Base-by-base conservation (phyloP, 2,329 filamentous ascomycete species). In the Beauveria australis region DNA sequence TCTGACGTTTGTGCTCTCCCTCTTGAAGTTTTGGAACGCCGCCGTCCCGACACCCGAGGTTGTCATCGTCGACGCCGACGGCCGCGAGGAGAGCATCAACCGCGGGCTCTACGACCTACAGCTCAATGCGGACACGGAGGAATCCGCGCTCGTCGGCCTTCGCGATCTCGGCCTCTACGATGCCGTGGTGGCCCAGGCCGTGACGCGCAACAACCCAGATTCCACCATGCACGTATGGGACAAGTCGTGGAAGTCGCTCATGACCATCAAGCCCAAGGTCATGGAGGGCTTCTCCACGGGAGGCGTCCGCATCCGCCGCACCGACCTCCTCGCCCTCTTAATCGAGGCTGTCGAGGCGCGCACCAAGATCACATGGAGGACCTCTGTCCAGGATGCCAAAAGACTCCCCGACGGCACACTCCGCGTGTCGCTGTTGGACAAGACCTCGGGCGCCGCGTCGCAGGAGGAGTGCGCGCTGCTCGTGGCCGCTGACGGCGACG, bases 401-500 rank as follows among this genome's bases (percentile, higher is more conserved):
- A 43, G 56, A 4, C 56, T 56, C 1, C 41, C 51, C 16, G 52
- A 60, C 46, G 61, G 61, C 33, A 47, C 33, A 8, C 19, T 62
- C 14, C 51, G 51, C 22, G 61, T 62, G 9, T 55, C 55, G 12
- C 52, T 62, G 10, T 24, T 30, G 10, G 47, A 52, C 33, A 26
- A 52, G 53, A 24, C 18, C 10, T 30, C 19, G 19, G 49, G 53
- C 40, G 26, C 53, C 26, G 28, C 26, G 8, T 51, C 51, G 22
- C 33, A 51, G 9, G 44, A 37, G 33, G 55, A 56, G 28, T 74
- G 73, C 61, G 75, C 77, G 63, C 51, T 78, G 16, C 66, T 79
- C 3, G 66, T 79, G 44, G 75, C 71, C 7, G 74, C 75, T 1
- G 76, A 78, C 65, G 76, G 76, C 1, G 68, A 72, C 3, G 68